phyloP scores from a whole-genome alignment of 352 stramenopile genomes.

The Pythium guiyangense region DNA sequence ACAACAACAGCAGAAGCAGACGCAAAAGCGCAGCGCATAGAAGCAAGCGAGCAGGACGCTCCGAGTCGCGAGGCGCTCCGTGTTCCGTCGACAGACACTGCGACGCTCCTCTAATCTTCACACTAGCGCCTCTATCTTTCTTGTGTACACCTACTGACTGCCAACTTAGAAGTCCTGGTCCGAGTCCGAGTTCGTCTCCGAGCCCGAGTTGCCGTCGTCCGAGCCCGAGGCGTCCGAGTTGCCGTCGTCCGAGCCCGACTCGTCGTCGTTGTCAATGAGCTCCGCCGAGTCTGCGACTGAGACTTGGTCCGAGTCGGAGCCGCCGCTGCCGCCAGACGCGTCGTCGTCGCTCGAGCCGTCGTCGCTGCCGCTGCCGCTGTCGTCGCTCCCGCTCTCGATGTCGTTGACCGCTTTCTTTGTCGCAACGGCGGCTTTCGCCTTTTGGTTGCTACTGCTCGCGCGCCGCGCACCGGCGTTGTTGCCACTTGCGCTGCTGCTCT shows the following conservation, averaged over 20 bases:
- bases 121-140: no score
- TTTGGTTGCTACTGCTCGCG: slow-evolving; percentile 45
- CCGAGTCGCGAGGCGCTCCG: no score
- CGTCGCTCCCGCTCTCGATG: slow-evolving; percentile 44
- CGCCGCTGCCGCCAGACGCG: slow-evolving; percentile 11
- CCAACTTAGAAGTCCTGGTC: slow-evolving; percentile 69
- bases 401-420: slow-evolving; percentile 38
- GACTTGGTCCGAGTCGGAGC: slow-evolving; percentile 76
- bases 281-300: slow-evolving; percentile 79
- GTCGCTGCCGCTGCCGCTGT: slow-evolving; percentile 38
- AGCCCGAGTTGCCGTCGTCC: slow-evolving; percentile 34
- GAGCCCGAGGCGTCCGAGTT: slow-evolving; percentile 31
- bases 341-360: slow-evolving; percentile 47
- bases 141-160: not conserved
- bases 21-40: not conserved
- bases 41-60: not conserved
- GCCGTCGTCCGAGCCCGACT: slow-evolving; percentile 46
- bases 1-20: no score
- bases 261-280: slow-evolving; percentile 84
- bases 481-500: slow-evolving; percentile 16
- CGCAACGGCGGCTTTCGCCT: slow-evolving; percentile 16
- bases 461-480: slow-evolving; percentile 12
- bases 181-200: slow-evolving; percentile 51
- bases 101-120: no score
- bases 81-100: no score